Base-by-base conservation (phyloP, 805 yeast genomes). In the Saccharomyces mikatae region DNA sequence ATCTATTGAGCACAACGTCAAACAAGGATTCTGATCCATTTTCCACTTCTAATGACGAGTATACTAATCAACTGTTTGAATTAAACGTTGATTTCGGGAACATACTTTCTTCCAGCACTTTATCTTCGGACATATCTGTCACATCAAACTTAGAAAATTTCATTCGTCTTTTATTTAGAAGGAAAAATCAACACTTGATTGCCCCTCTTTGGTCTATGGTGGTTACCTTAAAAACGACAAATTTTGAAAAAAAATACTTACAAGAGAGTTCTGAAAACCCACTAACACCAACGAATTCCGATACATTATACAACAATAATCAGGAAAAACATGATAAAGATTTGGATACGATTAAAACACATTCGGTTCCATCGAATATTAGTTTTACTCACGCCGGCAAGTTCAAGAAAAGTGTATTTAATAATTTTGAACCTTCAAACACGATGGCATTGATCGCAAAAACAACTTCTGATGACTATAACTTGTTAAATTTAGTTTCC, bases 201-300 rank as follows among this genome's bases (percentile, higher is more conserved):
- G 82, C 82, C 57, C 84, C 84, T 2, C 55, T 80, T 3, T 81
- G 85, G 85, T 70, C 80, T 0, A 72, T 80, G 48, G 64, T 80
- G 0, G 76, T 79, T 27, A 81, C 83, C 1, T 68, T 78, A 10
- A 76, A 75, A 59, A 76, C 82, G 0, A 79, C 80, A 76, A 72
- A 58, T 62, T 71, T 32, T 66, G 79, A 58, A 75, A 73, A 58
- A 76, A 77, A 61, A 64, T 78, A 44, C 75, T 73, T 63, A 67
- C 78, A 32, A 76, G 82, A 28, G 74, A 72, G 51, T 10, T 17
- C 41, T 4, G 50, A 41, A 36, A 31, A 22, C 13, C 6, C 27
- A 52, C 53, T 13, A 36, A 50, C 60, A 11, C 64, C 64, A 26
- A 55, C 55, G 3, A 56, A 51, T 53, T 59, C 64, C 5, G 50